phyloP scores from a whole-genome alignment of 164 flowering plant genomes.

The Nymphaea colorata region DNA sequence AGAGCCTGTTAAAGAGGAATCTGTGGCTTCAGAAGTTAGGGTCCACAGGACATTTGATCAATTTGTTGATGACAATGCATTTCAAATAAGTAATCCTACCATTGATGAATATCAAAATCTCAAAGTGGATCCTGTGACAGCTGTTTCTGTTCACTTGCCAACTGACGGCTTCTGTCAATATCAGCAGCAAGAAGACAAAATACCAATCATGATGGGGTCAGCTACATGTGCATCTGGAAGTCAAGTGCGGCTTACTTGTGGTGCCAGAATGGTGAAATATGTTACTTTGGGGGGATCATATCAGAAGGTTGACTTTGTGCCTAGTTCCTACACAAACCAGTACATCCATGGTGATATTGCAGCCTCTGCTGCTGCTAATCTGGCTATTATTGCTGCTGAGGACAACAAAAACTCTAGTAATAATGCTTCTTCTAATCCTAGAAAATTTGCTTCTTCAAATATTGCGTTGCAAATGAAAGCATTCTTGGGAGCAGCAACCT shows the following conservation, averaged over 20 bases:
- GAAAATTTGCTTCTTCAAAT: constrained; percentile 39
- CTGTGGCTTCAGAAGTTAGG: not conserved
- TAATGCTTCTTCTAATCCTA: constrained; percentile 29
- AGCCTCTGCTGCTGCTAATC: constrained; percentile 81
- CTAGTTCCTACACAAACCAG: constrained; percentile 51
- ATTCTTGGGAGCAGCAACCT: constrained; percentile 48
- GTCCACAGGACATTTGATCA: not conserved
- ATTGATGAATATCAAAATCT: not conserved
- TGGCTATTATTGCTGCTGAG: constrained; percentile 61
- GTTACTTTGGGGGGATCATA: not conserved
- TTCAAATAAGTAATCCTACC: not conserved
- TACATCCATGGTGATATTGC: constrained; percentile 83
- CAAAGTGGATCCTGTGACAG: not conserved
- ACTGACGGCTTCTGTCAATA: constrained; percentile 21
- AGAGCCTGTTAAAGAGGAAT: not conserved
- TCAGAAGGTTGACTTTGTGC: constrained; percentile 19
- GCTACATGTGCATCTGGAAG: constrained; percentile 15
- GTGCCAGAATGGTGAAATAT: not conserved
- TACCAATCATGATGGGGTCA: constrained; percentile 16
- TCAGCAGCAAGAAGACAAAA: constrained; percentile 19
- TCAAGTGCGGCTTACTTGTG: constrained; percentile 5
- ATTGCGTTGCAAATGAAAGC: constrained; percentile 63
- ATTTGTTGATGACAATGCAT: too few species aligned
- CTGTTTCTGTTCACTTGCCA: constrained; percentile 13
- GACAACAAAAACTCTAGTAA: constrained; percentile 33